Percentiles rank a stretch among this genome's conserved stretches.
Evolutionary conservation across 2,329 filamentous ascomycete genomes (phyloP).

Genomic region (Trichophyton mentagrophytes): DNA sequence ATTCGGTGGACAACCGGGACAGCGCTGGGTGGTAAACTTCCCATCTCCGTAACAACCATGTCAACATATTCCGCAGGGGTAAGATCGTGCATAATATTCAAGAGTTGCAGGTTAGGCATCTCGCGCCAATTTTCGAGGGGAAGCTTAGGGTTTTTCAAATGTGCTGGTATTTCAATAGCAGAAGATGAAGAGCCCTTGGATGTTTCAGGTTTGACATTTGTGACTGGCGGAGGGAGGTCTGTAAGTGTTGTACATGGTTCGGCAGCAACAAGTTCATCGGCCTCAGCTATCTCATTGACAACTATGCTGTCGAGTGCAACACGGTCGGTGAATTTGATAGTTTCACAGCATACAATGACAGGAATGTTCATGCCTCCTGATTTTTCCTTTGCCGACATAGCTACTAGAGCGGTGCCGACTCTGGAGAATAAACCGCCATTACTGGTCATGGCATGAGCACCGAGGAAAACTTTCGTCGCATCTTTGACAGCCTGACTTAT

Average conservation of each 20-base stretch:
- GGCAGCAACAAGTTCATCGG: constrained; percentile 48
- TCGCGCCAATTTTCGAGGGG: constrained; percentile 44
- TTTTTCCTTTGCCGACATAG: constrained; percentile 61
- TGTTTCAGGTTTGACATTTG: constrained; percentile 22
- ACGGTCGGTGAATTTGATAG: constrained; percentile 84
- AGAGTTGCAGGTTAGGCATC: constrained; percentile 47
- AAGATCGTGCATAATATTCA: constrained; percentile 80
- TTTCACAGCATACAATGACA: constrained; percentile 84
- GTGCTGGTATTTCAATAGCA: constrained; percentile 8
- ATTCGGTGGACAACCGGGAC: constrained; percentile 62
- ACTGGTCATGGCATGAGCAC: constrained; percentile 87
- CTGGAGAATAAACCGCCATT: constrained; percentile 85
- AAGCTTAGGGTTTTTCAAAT: constrained; percentile 17
- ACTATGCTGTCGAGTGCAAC: constrained; percentile 87
- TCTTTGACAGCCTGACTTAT: constrained; percentile 60
- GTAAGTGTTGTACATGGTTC: constrained; percentile 10
- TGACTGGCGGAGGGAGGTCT: constrained; percentile 14
- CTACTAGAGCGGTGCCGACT: constrained; percentile 74
- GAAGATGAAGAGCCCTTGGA: constrained; percentile 4
- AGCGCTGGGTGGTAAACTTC: constrained; percentile 70
- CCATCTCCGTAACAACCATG: constrained; percentile 83
- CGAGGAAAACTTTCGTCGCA: constrained; percentile 64
- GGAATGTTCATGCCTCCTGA: constrained; percentile 50
- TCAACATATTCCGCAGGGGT: constrained; percentile 78
- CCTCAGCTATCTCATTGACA: constrained; percentile 77